phyloP scores from a whole-genome alignment of 768 basidiomycete genomes.

The Tulasnella sp. region DNA sequence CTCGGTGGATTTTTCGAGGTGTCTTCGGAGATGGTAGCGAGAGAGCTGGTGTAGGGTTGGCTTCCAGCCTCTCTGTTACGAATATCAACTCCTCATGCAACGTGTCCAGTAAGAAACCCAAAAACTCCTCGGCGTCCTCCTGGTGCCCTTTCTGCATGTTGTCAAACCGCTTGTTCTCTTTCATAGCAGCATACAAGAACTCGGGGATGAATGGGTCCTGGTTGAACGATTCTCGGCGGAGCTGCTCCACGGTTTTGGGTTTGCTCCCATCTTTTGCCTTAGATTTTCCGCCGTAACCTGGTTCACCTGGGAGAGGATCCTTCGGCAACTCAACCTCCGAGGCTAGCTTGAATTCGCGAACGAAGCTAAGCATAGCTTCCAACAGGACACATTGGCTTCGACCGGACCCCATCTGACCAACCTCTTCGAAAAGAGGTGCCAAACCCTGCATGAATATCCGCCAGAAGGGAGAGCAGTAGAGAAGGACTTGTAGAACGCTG shows the following conservation, averaged over 20 bases:
- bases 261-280: constrained; percentile 28
- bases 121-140: constrained; percentile 97
- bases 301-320: constrained; percentile 41
- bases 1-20: constrained; percentile 6
- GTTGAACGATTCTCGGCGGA: constrained; percentile 38
- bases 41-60: constrained; percentile 46
- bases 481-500: constrained; percentile 85
- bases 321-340: constrained; percentile 30
- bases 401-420: constrained; percentile 31
- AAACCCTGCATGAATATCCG: constrained; percentile 57
- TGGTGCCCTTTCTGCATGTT: constrained; percentile 94
- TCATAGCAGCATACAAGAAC: constrained; percentile 89
- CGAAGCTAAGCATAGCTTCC: constrained; percentile 55
- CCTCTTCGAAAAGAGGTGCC: constrained; percentile 29
- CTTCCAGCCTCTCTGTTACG: constrained; percentile 57
- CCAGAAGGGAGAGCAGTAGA: constrained; percentile 88
- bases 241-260: constrained; percentile 22
- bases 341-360: constrained; percentile 66
- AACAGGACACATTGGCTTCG: constrained; percentile 28
- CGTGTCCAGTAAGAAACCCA: constrained; percentile 96
- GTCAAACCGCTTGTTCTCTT: constrained; percentile 91
- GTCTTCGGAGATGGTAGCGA: constrained; percentile 33
- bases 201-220: constrained; percentile 79
- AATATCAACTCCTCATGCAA: constrained; percentile 87
- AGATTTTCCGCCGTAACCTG: constrained; percentile 38